These are phyloP conservation scores for Nakaseomyces sp. DNA, from an alignment of 1,139 yeast species.

Conservation along the genomic window DNA sequence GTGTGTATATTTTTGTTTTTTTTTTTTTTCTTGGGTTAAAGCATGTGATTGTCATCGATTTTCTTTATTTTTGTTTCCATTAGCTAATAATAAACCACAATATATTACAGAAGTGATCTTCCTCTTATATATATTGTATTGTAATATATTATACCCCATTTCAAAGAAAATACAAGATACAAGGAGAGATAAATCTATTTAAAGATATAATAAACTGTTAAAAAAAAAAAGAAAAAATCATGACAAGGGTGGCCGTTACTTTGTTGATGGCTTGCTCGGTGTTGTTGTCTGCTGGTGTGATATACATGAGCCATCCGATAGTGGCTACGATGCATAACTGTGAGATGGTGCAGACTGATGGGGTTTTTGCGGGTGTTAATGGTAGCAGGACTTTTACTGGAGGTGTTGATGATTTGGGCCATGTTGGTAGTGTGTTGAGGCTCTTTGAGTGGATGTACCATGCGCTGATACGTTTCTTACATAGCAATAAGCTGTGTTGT, in stretches of 20 bases:
- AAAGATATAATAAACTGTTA: background rate
- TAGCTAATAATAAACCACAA: too few relatives aligned
- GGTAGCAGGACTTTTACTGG: background rate
- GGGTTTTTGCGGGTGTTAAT: background rate
- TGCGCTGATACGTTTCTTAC: background rate
- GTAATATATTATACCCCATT: too few relatives aligned
- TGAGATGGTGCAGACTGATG: background rate
- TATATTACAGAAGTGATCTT: too few relatives aligned
- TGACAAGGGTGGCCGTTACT: conserved; percentile 3
- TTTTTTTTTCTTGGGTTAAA: too few relatives aligned
- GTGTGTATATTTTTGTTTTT: too few relatives aligned
- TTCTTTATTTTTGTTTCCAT: too few relatives aligned
- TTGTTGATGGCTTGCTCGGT: conserved; percentile 4
- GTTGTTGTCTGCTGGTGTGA: background rate
- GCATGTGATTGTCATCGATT: too few relatives aligned
- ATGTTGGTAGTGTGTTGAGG: background rate
- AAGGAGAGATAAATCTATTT: too few relatives aligned
- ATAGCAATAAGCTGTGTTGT: conserved; percentile 2
- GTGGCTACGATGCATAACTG: conserved; percentile 1
- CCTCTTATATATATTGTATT: too few relatives aligned
- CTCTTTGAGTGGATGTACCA: background rate
- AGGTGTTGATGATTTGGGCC: background rate
- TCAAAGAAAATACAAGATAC: too few relatives aligned
- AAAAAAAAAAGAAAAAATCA: background rate
- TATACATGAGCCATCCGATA: conserved; percentile 3